A percentile compares a stretch with the other conserved stretches of the same genome.
These are phyloP conservation scores for Myrica gale DNA, from an alignment of 306 rosid genomes.

Conservation along the genomic window DNA sequence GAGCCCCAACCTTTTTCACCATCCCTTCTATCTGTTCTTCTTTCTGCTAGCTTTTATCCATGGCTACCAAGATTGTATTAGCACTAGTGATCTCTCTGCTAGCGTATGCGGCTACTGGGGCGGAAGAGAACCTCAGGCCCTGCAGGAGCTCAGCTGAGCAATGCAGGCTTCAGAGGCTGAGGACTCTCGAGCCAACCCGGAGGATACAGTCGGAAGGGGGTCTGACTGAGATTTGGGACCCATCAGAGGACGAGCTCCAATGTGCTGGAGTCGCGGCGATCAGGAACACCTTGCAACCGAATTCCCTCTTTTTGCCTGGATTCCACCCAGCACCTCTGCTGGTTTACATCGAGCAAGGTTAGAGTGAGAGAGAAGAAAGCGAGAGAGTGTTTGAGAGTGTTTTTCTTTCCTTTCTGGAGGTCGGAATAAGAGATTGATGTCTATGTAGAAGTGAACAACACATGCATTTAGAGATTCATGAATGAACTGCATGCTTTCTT, in stretches of 20 bases:
- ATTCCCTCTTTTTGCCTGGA: slow-evolving; percentile 17
- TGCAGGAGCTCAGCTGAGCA: slow-evolving; percentile 7
- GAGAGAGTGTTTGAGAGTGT: neutral
- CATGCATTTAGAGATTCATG: too few relatives aligned
- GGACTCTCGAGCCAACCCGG: slow-evolving; percentile 9
- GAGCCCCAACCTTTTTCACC: neutral
- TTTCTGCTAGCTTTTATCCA: neutral
- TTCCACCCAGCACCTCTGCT: slow-evolving; percentile 19
- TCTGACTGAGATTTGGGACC: slow-evolving; percentile 18
- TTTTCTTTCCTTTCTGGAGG: too few relatives aligned
- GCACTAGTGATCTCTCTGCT: slow-evolving; percentile 10
- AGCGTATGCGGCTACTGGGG: slow-evolving; percentile 3
- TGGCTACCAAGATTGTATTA: slow-evolving; percentile 16
- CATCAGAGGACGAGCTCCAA: slow-evolving; percentile 14
- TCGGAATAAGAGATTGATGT: too few relatives aligned
- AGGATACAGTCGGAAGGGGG: slow-evolving; percentile 27
- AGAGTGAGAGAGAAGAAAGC: neutral
- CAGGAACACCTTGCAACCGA: slow-evolving; percentile 7
- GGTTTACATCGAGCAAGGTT: slow-evolving; percentile 29
- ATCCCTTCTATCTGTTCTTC: neutral
- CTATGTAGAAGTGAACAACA: too few relatives aligned
- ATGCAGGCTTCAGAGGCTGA: slow-evolving; percentile 15
- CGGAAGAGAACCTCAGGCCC: slow-evolving; percentile 2
- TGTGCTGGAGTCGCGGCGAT: slow-evolving; percentile 28
- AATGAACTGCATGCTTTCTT: too few relatives aligned